Evolutionary conservation across 2,329 filamentous ascomycete genomes (phyloP).

Genomic region (Leptographium wingfieldii): DNA sequence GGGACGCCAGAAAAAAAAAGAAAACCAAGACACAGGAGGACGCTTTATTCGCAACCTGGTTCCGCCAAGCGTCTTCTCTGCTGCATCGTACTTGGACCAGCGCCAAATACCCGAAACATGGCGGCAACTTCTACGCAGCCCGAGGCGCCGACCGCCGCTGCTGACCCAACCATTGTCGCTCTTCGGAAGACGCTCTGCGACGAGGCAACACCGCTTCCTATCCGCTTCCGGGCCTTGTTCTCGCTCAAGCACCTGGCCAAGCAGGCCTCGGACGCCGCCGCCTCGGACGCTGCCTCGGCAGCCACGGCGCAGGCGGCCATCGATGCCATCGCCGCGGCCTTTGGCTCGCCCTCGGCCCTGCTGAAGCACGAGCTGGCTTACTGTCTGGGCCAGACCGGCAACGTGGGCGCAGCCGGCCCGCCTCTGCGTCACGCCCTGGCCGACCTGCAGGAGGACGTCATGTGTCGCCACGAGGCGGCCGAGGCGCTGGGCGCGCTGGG

Average conservation of each 20-base stretch:
- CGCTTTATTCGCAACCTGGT: background rate
- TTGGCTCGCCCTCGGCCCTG: slow-evolving; percentile 72
- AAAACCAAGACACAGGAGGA: background rate
- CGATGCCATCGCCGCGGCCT: slow-evolving; percentile 77
- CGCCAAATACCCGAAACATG: slow-evolving; percentile 10
- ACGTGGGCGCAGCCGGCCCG: slow-evolving; percentile 54
- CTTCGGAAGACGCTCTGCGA: slow-evolving; percentile 67
- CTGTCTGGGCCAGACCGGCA: slow-evolving; percentile 83
- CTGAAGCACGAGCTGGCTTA: slow-evolving; percentile 96
- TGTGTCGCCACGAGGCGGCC: slow-evolving; percentile 93
- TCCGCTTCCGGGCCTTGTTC: slow-evolving; percentile 92
- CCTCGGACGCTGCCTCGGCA: slow-evolving; percentile 12
- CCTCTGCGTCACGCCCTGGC: slow-evolving; percentile 63
- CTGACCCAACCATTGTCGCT: slow-evolving; percentile 37
- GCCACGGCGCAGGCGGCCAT: slow-evolving; percentile 43
- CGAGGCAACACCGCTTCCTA: slow-evolving; percentile 69
- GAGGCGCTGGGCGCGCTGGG: slow-evolving; percentile 87
- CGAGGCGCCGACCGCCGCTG: slow-evolving; percentile 7
- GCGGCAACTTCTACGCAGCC: slow-evolving; percentile 13
- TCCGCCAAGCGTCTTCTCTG: background rate
- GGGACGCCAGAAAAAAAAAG: background rate
- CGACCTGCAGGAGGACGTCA: slow-evolving; percentile 72
- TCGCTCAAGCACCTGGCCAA: slow-evolving; percentile 89
- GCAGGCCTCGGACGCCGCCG: slow-evolving; percentile 24
- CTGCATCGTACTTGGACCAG: background rate